Base-by-base conservation (phyloP, 192 early-diverging fungal genomes). In the Linnemannia hyalina region DNA sequence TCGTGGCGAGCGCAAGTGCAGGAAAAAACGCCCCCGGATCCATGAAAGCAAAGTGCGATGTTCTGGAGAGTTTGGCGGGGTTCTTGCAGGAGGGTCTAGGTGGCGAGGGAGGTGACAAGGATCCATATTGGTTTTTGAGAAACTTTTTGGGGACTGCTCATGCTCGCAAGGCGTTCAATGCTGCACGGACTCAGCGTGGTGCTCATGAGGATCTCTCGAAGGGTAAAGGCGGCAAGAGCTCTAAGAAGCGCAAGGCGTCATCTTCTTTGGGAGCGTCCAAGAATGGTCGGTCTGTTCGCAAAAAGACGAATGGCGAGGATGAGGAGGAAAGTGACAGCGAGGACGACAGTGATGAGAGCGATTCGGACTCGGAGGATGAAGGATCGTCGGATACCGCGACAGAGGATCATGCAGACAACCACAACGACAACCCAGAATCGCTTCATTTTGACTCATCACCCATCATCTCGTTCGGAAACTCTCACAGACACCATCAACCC, bases 1-100 rank as follows among this genome's bases (percentile, higher is more conserved):
- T 68, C 9, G 72, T 76, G 0, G 22, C 84, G 23, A 72, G 72
- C 1, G 84, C 80, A 2, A 85, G 68, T 63, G 77, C 84, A 70
- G 76, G 84, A 18, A 86, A 86, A 54, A 86, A 86, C 26, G 84
- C 84, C 8, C 84, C 84, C 8, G 84, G 84, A 18, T 86, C 84
- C 40, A 42, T 85, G 46, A 75, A 92, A 88, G 86, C 87, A n/a
- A 91, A 93, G 71, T 79, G 93, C 38, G 93, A 92, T 26, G 89
- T 94, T 40, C 74, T 95, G 20, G 82, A 88, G 6, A 93, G 94
- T 85, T 88, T 95, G 26, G 83, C 77, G 22, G 89, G 89, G 20
- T 94, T 93, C 57, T 74, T 95, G 38, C 83, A 91, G 42, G 90
- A 90, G 20, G 89, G 93, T 36, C 74, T 95, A 22, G 82, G 85